Evolutionary conservation across 495 filamentous ascomycete species (phyloP), one percentile per base, ranked within the genome.

Genomic region (Chaetomidium leptoderma): DNA sequence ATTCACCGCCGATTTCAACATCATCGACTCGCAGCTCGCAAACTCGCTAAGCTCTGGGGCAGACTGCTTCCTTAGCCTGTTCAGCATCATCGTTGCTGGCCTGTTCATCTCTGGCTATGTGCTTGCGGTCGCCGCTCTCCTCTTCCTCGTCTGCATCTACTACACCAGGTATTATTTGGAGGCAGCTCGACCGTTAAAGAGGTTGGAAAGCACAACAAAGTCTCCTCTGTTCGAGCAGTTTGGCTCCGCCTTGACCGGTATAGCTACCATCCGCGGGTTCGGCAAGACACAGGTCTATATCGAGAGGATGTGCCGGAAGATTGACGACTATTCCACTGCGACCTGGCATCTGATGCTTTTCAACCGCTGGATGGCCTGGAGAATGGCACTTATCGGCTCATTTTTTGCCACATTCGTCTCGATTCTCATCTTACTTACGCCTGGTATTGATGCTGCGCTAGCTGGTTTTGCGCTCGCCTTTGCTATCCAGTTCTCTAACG

Each of bases 151-250:
- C 33, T 85, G 80, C 58, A 63, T 82, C 6, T 74, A 78, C 53
- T 78, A 86, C 32, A 84, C 84, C 8, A 47, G 77, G 1, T 68
- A 70, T 2, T 93, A 88, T 60, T 74, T 93, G 3, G 60, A 78
- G 6, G 90, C 79, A 1, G 89, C 90, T 1, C 81, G 90, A 14
- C 87, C 92, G 47, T 74, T 85, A 27, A 92, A 92, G 66, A 76
- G 90, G 4, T 74, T 92, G 0, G 88, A 95, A 65, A 85, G 82
- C 24, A 86, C 80, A 4, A 79, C 83, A 9, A 88, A 88, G 63
- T 86, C 83, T 4, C 89, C 88, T 0, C 81, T 95, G 2, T 91
- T 91, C 61, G 88, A 91, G 61, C 83, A 84, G 30, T 89, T 92
- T 50, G 84, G 82, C 0, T 83, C 85, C 0, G 81, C 84, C 3